Percentiles rank a stretch among this genome's conserved stretches.
Conservation (phyloP, 2,329 filamentous ascomycete species). For the Bipolaris gigantea region DNA sequence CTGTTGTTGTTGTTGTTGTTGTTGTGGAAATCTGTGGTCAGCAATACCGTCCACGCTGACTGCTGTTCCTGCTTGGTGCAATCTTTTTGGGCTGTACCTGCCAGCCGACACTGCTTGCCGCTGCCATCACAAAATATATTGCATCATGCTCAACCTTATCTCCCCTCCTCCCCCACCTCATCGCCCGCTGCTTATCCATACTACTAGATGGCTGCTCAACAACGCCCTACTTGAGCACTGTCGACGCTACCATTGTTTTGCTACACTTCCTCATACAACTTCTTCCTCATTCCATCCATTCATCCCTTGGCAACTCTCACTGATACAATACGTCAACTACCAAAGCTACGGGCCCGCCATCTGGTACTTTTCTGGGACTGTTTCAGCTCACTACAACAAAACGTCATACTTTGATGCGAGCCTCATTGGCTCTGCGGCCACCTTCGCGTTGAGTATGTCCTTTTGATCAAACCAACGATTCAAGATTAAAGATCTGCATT, state of each 20-base stretch:
- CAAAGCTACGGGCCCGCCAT: neutral
- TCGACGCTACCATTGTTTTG: neutral
- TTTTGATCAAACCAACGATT: neutral
- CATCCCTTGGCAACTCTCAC: neutral
- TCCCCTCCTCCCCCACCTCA: neutral
- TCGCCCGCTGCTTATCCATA: neutral
- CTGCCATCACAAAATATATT: neutral
- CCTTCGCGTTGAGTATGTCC: constrained; percentile 2
- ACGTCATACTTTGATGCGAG: neutral
- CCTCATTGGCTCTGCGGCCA: neutral
- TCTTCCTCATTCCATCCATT: neutral
- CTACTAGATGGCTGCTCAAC: constrained; percentile 3
- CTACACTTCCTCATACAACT: neutral
- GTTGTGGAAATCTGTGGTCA: neutral
- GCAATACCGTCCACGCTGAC: neutral
- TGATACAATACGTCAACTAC: neutral
- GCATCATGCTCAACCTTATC: constrained; percentile 1
- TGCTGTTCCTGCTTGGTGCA: neutral
- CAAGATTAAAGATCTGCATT: neutral
- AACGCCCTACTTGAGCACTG: constrained; percentile 10
- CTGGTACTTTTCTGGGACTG: neutral
- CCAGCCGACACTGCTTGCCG: neutral
- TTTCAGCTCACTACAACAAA: neutral
- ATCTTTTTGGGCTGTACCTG: neutral
- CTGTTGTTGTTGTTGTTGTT: no score